Conservation (phyloP, 2,329 filamentous ascomycete genomes). For the Fusarium oligoseptatum region DNA sequence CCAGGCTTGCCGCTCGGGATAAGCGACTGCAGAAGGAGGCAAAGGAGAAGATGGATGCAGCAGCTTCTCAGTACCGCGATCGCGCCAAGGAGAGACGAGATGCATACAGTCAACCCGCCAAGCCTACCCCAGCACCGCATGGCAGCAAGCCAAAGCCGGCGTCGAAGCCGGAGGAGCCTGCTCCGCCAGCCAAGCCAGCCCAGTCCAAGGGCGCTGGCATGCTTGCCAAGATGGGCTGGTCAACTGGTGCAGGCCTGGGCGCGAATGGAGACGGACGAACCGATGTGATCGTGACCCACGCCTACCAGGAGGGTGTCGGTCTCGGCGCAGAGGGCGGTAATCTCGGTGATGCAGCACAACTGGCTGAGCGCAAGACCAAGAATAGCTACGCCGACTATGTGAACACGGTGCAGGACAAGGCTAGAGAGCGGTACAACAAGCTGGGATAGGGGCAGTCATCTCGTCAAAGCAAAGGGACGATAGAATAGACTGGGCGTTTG, state of each 20-base stretch:
- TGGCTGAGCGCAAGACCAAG: constrained; percentile 72
- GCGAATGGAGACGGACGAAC: constrained; percentile 73
- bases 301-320: constrained; percentile 77
- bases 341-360: constrained; percentile 74
- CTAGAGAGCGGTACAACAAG: constrained; percentile 74
- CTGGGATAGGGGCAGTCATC: constrained; percentile 51
- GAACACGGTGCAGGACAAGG: constrained; percentile 73
- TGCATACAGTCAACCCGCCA: constrained; percentile 72
- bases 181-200: constrained; percentile 47
- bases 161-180: constrained; percentile 36
- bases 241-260: constrained; percentile 73
- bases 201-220: constrained; percentile 75
- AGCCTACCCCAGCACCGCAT: constrained; percentile 57
- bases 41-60: constrained; percentile 41
- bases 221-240: constrained; percentile 82
- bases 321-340: constrained; percentile 78
- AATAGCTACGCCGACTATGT: constrained; percentile 73
- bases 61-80: constrained; percentile 68
- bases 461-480: neutral
- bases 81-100: constrained; percentile 76
- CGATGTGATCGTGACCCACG: constrained; percentile 72
- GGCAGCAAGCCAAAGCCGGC: constrained; percentile 51
- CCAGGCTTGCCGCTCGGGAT: constrained; percentile 56
- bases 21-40: constrained; percentile 51
- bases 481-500: constrained; percentile 19